A percentile compares a stretch with the other conserved stretches of the same genome.
Conservation (phyloP, 371 early-diverging fungal species). For the Mortierella sp. region DNA sequence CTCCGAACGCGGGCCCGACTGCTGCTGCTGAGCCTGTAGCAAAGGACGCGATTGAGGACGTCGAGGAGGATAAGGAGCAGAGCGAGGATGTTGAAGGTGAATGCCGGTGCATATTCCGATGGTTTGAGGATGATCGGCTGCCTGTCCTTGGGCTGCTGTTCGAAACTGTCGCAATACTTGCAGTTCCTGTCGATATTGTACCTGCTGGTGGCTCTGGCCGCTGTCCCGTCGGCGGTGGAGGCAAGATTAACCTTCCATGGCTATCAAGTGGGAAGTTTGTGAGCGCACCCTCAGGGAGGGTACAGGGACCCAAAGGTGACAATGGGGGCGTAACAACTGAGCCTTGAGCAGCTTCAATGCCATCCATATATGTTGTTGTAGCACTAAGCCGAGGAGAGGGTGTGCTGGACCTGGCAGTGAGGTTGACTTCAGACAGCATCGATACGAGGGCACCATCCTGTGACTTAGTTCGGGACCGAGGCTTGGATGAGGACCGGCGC, state of each 20-base stretch:
- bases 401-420: constrained; percentile 7
- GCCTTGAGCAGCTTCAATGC: background rate
- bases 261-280: constrained; percentile 1
- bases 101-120: constrained; percentile 28
- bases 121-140: constrained; percentile 10
- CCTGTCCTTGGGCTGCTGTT: constrained; percentile 5
- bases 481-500: constrained; percentile 7
- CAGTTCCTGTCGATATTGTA: background rate
- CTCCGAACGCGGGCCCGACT: constrained; percentile 4
- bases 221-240: constrained; percentile 24
- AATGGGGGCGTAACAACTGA: constrained; percentile 1
- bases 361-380: background rate
- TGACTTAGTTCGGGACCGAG: constrained; percentile 32
- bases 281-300: background rate
- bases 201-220: constrained; percentile 20
- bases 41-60: constrained; percentile 15
- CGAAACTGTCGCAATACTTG: background rate
- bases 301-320: constrained; percentile 1
- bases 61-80: constrained; percentile 23
- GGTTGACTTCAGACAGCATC: background rate
- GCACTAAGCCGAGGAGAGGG: constrained; percentile 25
- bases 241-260: constrained; percentile 5
- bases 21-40: constrained; percentile 2
- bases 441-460: constrained; percentile 24
- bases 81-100: constrained; percentile 30